These are phyloP conservation scores for Blastobotrys petasosporus DNA, from an alignment of 1,139 yeast species.

Conservation along the genomic window DNA sequence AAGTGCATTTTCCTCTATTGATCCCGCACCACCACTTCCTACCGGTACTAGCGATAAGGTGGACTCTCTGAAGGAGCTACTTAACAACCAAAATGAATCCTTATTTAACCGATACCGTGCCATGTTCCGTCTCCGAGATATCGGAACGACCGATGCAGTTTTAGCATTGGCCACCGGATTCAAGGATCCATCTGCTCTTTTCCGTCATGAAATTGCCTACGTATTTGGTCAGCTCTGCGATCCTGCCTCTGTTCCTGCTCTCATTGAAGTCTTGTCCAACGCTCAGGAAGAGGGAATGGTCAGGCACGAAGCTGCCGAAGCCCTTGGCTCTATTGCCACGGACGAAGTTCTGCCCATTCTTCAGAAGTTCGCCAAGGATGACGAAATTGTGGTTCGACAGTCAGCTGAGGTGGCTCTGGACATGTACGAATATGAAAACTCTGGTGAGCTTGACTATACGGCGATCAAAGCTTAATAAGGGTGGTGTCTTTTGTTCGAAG, in stretches of 20 bases:
- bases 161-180: constrained; percentile 88
- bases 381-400: constrained; percentile 87
- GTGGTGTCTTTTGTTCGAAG: too few species aligned
- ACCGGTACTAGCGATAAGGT: constrained; percentile 42
- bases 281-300: constrained; percentile 93
- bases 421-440: constrained; percentile 94
- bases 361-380: constrained; percentile 69
- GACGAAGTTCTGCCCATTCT: constrained; percentile 90
- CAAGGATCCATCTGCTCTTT: constrained; percentile 82
- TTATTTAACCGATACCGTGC: constrained; percentile 95
- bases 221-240: constrained; percentile 96
- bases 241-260: constrained; percentile 85
- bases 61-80: constrained; percentile 55
- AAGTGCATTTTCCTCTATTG: constrained; percentile 80
- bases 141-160: constrained; percentile 90
- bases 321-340: constrained; percentile 95
- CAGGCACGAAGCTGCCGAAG: constrained; percentile 99
- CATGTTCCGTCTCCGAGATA: constrained; percentile 94
- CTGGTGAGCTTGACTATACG: constrained; percentile 78
- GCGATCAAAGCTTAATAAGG: constrained; percentile 21
- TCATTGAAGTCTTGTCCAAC: constrained; percentile 73
- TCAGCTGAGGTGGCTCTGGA: constrained; percentile 95
- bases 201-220: constrained; percentile 96
- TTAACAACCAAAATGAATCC: constrained; percentile 72
- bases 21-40: constrained; percentile 97